Percentiles rank a stretch among this genome's conserved stretches.
Conservation (phyloP, 2,329 filamentous ascomycete species). For the Amauroascus verrucosus region DNA sequence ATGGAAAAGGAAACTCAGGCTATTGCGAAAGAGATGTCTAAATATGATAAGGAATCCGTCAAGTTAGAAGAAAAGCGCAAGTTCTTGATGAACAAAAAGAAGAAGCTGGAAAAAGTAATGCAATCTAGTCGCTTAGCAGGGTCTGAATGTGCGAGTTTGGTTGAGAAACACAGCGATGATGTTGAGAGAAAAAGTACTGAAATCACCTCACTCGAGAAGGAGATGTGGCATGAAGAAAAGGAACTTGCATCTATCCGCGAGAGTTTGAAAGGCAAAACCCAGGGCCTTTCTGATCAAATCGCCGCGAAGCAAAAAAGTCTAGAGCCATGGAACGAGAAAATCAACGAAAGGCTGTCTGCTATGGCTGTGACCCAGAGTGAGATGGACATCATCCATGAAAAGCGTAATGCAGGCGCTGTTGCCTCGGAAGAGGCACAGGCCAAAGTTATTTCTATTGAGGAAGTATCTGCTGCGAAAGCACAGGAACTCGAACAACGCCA, state of each 20-base stretch:
- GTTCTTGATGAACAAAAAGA: constrained; percentile 79
- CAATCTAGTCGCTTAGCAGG: constrained; percentile 63
- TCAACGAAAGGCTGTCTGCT: constrained; percentile 88
- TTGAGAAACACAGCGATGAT: constrained; percentile 66
- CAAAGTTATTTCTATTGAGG: constrained; percentile 65
- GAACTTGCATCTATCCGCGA: constrained; percentile 78
- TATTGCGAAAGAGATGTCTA: constrained; percentile 75
- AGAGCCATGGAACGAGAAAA: constrained; percentile 93
- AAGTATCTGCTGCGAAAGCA: constrained; percentile 59
- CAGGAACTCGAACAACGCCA: constrained; percentile 67
- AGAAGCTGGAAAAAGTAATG: constrained; percentile 87
- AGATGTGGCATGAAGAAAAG: constrained; percentile 67
- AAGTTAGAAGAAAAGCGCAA: constrained; percentile 98
- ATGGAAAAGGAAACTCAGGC: constrained; percentile 73
- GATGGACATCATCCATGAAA: constrained; percentile 79
- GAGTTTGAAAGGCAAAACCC: constrained; percentile 85
- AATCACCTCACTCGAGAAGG: constrained; percentile 63
- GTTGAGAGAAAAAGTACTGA: constrained; percentile 67
- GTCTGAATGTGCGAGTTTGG: constrained; percentile 63
- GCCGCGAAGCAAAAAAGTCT: constrained; percentile 83
- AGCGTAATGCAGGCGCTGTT: constrained; percentile 74
- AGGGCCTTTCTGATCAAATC: constrained; percentile 87
- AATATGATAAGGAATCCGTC: constrained; percentile 91
- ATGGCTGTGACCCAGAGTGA: constrained; percentile 94
- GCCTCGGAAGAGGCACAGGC: constrained; percentile 72